Base-by-base conservation (phyloP, 140 eudicot genomes). In the Erigeron philadelphicus region DNA sequence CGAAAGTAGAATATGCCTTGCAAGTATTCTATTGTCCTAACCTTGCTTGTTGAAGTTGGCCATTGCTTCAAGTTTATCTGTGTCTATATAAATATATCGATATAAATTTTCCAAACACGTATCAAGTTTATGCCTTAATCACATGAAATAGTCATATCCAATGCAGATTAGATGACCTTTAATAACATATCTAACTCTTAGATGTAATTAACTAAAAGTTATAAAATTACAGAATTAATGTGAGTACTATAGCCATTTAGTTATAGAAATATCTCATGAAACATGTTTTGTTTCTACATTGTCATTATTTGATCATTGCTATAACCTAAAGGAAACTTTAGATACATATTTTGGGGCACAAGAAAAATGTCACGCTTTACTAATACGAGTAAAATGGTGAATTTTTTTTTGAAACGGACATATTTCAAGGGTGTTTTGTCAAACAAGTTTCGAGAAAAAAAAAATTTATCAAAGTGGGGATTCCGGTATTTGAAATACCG, bases 51-150 rank as follows among this genome's bases (percentile, higher is more conserved):
- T 55, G 31, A 48, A 40, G 46, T 47, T 56, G 72, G 58, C 44
- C 73, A 65, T 77, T 65, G 81, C 81, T 77, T 77, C 49, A 77
- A 65, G 70, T 60, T 38, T 46, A 57, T 67, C 40, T 56, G n/a
- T 74, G 43, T 17, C 25, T 10, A 50, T 54, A 15, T 40, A n/a
- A 23, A 45, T 57, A 42, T 49, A 21, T 21, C 25, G 25, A 21
- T 21, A 13, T 31, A 44, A 46, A 23, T 12, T 11, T 57, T 57
- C 7, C 42, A 40, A 11, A 57, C 48, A 55, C 16, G 45, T 64
- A 15, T 73, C 2, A 13, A 71, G 63, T 19, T 57, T 19, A 21
- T 21, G 40, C 21, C 62, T 17, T 1, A 54, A 11, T 56, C 41
- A 21, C 13, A 56, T 56, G 11, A 18, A 57, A 19, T 21, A 31